Conservation (phyloP, 1,139 yeast species). For the Nadsonia starkeyi-henricii region DNA sequence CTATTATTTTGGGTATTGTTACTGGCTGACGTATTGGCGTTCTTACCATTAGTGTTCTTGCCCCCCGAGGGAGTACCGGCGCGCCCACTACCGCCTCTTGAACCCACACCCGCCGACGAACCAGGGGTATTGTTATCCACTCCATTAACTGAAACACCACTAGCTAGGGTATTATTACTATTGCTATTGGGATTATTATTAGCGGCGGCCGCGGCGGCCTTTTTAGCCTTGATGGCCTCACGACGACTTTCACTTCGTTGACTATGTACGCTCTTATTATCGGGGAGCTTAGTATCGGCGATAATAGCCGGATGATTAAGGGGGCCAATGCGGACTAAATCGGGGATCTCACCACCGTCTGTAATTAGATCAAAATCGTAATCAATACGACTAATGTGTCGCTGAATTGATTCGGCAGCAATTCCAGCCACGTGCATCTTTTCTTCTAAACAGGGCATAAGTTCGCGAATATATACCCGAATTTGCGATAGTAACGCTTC, state of each 20-base stretch:
- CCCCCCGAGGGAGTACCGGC: slow-evolving; percentile 8
- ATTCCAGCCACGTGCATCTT: slow-evolving; percentile 95
- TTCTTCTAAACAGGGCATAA: slow-evolving; percentile 89
- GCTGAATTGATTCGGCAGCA: slow-evolving; percentile 64
- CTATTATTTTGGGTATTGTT: too few species aligned
- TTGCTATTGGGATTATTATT: background rate
- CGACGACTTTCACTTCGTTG: slow-evolving; percentile 55
- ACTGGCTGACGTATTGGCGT: background rate
- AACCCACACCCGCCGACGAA: too few species aligned
- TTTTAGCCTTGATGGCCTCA: slow-evolving; percentile 84
- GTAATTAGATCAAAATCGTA: slow-evolving; percentile 61
- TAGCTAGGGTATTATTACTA: background rate
- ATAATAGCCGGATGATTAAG: slow-evolving; percentile 69
- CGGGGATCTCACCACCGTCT: slow-evolving; percentile 45
- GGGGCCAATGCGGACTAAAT: slow-evolving; percentile 46
- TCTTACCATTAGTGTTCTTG: background rate
- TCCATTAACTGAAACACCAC: too few species aligned
- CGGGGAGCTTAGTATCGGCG: slow-evolving; percentile 14
- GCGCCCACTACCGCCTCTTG: slow-evolving; percentile 5
- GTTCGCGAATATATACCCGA: slow-evolving; percentile 34
- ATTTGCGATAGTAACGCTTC: slow-evolving; percentile 26
- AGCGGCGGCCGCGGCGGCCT: slow-evolving; percentile 30
- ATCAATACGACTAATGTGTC: slow-evolving; percentile 61
- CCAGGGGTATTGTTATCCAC: too few species aligned
- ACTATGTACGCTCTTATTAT: slow-evolving; percentile 29